phyloP scores from a whole-genome alignment of 768 basidiomycete genomes.

The Rhodotorula babjevae region DNA sequence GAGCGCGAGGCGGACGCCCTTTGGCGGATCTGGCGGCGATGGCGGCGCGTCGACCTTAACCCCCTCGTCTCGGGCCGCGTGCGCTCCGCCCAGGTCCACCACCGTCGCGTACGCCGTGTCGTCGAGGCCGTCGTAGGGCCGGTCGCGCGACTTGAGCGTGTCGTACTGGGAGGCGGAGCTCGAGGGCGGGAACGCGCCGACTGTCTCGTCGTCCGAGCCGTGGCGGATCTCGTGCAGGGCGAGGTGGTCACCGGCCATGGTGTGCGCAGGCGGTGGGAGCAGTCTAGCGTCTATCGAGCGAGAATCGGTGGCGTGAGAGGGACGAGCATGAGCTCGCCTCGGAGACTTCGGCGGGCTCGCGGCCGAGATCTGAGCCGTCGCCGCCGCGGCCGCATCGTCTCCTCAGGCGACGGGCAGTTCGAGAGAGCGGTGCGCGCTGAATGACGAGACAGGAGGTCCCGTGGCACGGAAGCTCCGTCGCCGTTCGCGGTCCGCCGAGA shows the following conservation, averaged over 20 bases:
- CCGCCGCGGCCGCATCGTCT: too few relatives aligned
- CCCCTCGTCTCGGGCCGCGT: neutral
- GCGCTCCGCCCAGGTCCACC: neutral
- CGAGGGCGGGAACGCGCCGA: neutral
- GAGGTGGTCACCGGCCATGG: neutral
- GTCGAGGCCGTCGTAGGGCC: neutral
- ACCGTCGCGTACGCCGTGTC: neutral
- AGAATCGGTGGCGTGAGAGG: neutral
- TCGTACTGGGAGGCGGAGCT: neutral
- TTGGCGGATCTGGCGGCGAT: neutral
- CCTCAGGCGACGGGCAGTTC: too few relatives aligned
- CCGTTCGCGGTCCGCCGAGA: too few relatives aligned
- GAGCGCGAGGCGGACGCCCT: slow-evolving; percentile 4
- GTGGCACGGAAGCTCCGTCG: too few relatives aligned
- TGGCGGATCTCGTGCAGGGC: too few relatives aligned
- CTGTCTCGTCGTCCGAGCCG: neutral
- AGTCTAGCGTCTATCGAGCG: neutral
- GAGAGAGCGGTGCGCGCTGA: too few relatives aligned
- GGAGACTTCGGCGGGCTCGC: too few relatives aligned
- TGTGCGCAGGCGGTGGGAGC: neutral
- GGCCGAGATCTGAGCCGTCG: neutral
- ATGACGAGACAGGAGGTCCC: too few relatives aligned
- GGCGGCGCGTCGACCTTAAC: neutral
- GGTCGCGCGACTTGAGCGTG: neutral
- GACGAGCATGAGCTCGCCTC: too few relatives aligned